Evolutionary conservation across 345 rosid genomes (phyloP).

Genomic region (Anacardium occidentale): DNA sequence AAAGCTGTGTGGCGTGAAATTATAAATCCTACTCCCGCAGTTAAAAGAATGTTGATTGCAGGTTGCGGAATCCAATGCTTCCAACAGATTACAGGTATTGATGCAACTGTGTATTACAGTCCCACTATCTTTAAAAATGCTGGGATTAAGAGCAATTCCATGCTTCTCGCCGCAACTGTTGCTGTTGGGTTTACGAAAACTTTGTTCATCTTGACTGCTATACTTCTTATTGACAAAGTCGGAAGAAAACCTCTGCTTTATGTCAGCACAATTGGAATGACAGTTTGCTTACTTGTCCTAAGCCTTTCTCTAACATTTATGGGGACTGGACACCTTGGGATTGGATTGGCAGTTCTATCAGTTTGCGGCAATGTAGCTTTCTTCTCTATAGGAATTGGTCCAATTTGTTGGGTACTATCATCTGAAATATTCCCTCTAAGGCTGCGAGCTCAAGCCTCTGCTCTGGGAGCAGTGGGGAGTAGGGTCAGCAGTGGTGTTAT

Average conservation of each 20-base stretch:
- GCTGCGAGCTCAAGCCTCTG: conserved; percentile 66
- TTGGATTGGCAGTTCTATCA: conserved; percentile 39
- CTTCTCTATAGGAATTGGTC: conserved; percentile 67
- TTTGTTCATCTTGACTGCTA: conserved; percentile 51
- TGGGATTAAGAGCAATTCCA: conserved; percentile 39
- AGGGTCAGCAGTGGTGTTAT: conserved; percentile 61
- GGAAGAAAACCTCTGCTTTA: conserved; percentile 69
- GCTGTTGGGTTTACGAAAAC: conserved; percentile 70
- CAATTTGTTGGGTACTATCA: conserved; percentile 59
- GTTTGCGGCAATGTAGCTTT: conserved; percentile 64
- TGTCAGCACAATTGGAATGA: conserved; percentile 64
- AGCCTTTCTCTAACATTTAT: conserved; percentile 39
- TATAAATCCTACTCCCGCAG: conserved; percentile 44
- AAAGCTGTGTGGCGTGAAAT: conserved; percentile 56
- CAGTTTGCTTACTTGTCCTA: conserved; percentile 47
- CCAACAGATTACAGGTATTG: conserved; percentile 71
- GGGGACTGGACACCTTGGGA: conserved; percentile 34
- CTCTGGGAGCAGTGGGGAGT: conserved; percentile 56
- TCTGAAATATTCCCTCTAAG: conserved; percentile 65
- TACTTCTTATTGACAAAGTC: conserved; percentile 48
- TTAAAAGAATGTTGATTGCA: conserved; percentile 47
- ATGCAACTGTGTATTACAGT: conserved; percentile 67
- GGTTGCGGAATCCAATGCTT: conserved; percentile 65
- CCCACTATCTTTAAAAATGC: conserved; percentile 61
- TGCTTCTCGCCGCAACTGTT: conserved; percentile 65